Evolutionary conservation across 2,329 filamentous ascomycete species (phyloP).

Genomic region (Grosmannia huntii): DNA sequence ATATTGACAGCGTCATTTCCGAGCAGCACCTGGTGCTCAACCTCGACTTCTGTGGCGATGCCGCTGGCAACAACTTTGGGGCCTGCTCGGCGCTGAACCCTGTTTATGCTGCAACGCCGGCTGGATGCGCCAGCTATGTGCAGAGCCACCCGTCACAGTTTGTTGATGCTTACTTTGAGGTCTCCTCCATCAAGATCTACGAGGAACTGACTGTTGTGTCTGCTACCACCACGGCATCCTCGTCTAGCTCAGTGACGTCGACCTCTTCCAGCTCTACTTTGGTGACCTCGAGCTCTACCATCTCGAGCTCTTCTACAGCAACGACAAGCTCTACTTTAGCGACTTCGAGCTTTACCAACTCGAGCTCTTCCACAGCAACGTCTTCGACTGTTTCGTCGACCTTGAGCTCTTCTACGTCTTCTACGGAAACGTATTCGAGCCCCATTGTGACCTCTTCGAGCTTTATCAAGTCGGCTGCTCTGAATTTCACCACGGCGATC

Average conservation of each 20-base stretch:
- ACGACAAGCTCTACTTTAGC: background rate
- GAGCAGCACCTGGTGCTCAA: constrained; percentile 62
- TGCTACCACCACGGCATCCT: background rate
- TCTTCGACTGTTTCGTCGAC: too few species aligned
- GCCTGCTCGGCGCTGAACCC: constrained; percentile 13
- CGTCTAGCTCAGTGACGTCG: background rate
- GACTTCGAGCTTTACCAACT: too few species aligned
- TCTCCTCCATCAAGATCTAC: constrained; percentile 26
- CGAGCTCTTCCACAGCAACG: background rate
- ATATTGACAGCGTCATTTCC: constrained; percentile 49
- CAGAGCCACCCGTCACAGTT: constrained; percentile 23
- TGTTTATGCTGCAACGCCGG: constrained; percentile 8
- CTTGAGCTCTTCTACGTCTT: too few species aligned
- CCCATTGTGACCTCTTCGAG: background rate
- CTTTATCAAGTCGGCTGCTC: background rate
- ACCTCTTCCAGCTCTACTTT: background rate
- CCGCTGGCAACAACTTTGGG: constrained; percentile 33
- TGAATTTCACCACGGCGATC: background rate
- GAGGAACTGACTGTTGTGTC: constrained; percentile 1
- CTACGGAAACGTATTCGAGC: background rate
- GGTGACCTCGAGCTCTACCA: background rate
- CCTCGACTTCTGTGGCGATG: constrained; percentile 63
- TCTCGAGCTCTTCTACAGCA: background rate
- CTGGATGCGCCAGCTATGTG: constrained; percentile 24
- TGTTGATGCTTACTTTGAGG: constrained; percentile 28